Evolutionary conservation across 2,329 filamentous ascomycete genomes (phyloP), one percentile per base, ranked within the genome.

Genomic region (Aspergillus caelatus): DNA sequence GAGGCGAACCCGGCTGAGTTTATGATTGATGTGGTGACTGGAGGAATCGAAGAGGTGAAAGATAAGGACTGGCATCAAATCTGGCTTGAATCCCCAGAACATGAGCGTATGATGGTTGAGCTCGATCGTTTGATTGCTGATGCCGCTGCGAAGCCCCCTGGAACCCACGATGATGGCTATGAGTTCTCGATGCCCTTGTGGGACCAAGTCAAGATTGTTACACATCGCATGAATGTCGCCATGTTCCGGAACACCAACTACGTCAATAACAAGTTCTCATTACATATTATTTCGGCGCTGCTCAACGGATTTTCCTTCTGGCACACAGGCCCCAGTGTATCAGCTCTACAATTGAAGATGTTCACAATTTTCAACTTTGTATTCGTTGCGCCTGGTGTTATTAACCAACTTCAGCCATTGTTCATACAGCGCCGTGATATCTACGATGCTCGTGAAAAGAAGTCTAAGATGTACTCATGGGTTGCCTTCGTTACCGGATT

Each of bases 381-480:
- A 66, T 80, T 89, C 66, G 83, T 84, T 4, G 78, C 80, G 0
- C 79, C 82, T 2, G 77, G 77, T 66, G 76, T 78, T 7, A 78
- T 79, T 55, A 73, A 73, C 55, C 78, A 79, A 23, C 79, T 92
- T 46, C 88, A 90, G 0, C 88, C 90, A 0, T 88, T 89, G 6
- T 85, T 93, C 63, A 85, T 93, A 68, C 91, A 92, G 70, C 84
- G 82, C 70, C 86, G 90, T 73, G 84, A 85, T 0, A 81, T 93
- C 10, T 93, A 89, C 84, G 85, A 90, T 11, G 65, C 72, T 0
- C 84, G 91, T 30, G 91, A 93, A 73, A 84, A 89, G 10, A 90
- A 90, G 3, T 89, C 86, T 0, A 84, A 89, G 28, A 91, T 92
- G 67, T 93, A 93, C 75, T 87, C 87, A 28, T 92, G 90, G 88